phyloP scores from a whole-genome alignment of 2,329 filamentous ascomycete species.

The Fusarium beomiforme region DNA sequence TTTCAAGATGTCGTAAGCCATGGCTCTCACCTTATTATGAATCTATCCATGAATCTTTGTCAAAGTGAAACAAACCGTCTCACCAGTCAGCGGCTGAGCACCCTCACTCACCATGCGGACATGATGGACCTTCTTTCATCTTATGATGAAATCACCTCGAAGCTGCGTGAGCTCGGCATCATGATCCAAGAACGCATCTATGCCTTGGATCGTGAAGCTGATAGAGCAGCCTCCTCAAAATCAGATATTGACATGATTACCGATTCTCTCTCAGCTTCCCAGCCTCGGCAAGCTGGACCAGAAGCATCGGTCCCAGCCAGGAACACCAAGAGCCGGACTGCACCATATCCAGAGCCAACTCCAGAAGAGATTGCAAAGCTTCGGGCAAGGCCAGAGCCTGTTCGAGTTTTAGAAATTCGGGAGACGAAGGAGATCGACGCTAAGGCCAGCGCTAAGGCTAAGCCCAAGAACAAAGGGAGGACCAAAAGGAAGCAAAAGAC shows the following conservation, averaged over 20 bases:
- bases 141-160: background rate
- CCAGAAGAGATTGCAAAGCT: too few species aligned
- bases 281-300: background rate
- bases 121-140: background rate
- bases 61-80: background rate
- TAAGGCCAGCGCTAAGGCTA: too few species aligned
- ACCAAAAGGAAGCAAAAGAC: too few species aligned
- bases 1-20: background rate
- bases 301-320: background rate
- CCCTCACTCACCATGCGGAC: background rate
- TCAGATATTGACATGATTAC: background rate
- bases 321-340: too few species aligned
- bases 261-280: background rate
- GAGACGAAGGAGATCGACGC: too few species aligned
- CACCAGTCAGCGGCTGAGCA: background rate
- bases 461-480: too few species aligned
- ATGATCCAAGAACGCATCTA: background rate
- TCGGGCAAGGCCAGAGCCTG: too few species aligned
- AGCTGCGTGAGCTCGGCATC: background rate
- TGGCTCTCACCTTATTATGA: background rate
- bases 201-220: background rate
- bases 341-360: too few species aligned
- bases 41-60: background rate
- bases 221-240: background rate
- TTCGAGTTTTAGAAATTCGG: too few species aligned